These are phyloP conservation scores for Leptodermis oblonga DNA, from an alignment of 257 asterid species.

Conservation along the genomic window DNA sequence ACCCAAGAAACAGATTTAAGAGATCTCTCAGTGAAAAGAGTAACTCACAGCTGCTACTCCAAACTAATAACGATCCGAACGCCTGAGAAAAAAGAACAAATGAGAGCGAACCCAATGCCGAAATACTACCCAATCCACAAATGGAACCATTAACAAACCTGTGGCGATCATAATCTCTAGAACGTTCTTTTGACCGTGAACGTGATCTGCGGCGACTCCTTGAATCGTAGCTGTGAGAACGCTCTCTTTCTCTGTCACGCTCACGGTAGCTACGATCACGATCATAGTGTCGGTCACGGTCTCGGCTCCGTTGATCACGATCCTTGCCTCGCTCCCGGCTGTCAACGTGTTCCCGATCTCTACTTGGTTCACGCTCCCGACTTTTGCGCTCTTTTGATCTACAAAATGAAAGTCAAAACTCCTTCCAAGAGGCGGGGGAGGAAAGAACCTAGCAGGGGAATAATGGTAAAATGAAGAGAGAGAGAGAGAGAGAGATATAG, in stretches of 20 bases:
- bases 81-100: slow-evolving; percentile 36
- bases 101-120: neutral
- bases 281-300: slow-evolving; percentile 30
- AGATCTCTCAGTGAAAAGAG: slow-evolving; percentile 8
- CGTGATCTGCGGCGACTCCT: slow-evolving; percentile 84
- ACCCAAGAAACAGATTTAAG: slow-evolving; percentile 11
- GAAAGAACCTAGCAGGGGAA: neutral
- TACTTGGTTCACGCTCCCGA: slow-evolving; percentile 65
- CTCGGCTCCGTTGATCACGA: slow-evolving; percentile 63
- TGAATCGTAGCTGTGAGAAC: slow-evolving; percentile 65
- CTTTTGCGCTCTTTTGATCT: slow-evolving; percentile 72
- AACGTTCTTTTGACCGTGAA: slow-evolving; percentile 74
- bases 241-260: slow-evolving; percentile 66
- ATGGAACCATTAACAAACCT: slow-evolving; percentile 39
- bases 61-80: slow-evolving; percentile 50
- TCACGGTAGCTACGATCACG: slow-evolving; percentile 44
- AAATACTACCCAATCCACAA: neutral
- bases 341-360: slow-evolving; percentile 61
- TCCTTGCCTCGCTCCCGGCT: slow-evolving; percentile 61
- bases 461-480: neutral
- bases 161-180: slow-evolving; percentile 87
- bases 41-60: slow-evolving; percentile 12
- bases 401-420: slow-evolving; percentile 18
- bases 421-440: neutral
- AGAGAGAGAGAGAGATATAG: neutral